Base-by-base conservation (phyloP, 176 grass and related monocot genomes). In the Olyra latifolia region DNA sequence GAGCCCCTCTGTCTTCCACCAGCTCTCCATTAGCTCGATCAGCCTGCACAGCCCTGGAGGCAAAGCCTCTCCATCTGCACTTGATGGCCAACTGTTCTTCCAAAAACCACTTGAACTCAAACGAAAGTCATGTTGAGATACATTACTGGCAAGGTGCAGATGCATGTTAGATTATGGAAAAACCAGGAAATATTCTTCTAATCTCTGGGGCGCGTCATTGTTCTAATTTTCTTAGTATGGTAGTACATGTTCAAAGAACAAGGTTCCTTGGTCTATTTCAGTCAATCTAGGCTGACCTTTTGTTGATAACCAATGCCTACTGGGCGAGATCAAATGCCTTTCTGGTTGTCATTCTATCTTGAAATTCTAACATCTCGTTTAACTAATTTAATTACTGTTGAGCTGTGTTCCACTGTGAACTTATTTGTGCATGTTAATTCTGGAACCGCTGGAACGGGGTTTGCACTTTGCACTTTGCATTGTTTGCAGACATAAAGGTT, bases 11-110 rank as follows among this genome's bases (percentile, higher is more conserved):
- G 27, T 88, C 54, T 87, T 85, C 58, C 69, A 86, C 13, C 79
- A 92, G 82, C 75, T 92, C 32, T 90, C 90, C 25, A 70, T 90
- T 62, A 83, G 85, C 59, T 90, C 87, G 0, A 89, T 90, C 50
- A 90, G 52, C 59, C 71, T 90, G 67, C 84, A 90, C 24, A 88
- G 65, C 35, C 86, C 80, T 15, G 65, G 66, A 74, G 72, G 84
- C 83, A 89, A 82, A 75, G 32, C 39, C 32, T 71, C 56, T 66
- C 67, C 81, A 1, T 17, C 65, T 28, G 72, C 52, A n/a, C 35
- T 72, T 23, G 74, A 87, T 71, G 69, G 70, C 15, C 80, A 80
- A 55, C 59, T 91, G 53, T 76, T 89, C 35, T 91, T 59, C 64
- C 86, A 88, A 24, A 89, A 89, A 59, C 38, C 61, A 11, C 75